phyloP scores from a whole-genome alignment of 192 early-diverging fungal species.

The Rhizophagus prolifer region DNA sequence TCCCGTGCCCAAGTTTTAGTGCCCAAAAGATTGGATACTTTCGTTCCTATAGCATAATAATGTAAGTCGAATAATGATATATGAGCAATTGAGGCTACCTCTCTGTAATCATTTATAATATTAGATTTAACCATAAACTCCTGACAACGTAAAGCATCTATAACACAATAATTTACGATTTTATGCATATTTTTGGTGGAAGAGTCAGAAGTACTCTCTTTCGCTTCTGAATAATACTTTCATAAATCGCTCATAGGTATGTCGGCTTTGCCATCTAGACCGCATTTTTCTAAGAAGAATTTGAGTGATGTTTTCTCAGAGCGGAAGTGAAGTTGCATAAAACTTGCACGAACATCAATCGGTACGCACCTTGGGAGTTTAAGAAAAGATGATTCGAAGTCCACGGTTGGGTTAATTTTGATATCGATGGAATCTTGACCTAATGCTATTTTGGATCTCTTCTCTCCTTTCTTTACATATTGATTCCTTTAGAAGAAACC shows the following conservation, averaged over 20 bases:
- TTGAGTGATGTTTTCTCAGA: slow-evolving; percentile 26
- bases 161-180: too few species aligned
- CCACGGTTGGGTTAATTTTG: not conserved
- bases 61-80: too few species aligned
- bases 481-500: too few species aligned
- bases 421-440: not conserved
- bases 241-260: slow-evolving; percentile 4
- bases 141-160: too few species aligned
- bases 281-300: not conserved
- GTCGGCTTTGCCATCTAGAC: slow-evolving; percentile 4
- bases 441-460: not conserved
- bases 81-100: too few species aligned
- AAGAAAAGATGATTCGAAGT: too few species aligned
- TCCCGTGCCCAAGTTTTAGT: too few species aligned
- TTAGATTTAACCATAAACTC: too few species aligned
- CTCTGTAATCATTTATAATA: too few species aligned
- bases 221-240: slow-evolving; percentile 1
- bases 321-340: not conserved
- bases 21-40: too few species aligned
- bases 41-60: too few species aligned
- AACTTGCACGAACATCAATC: not conserved
- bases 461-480: too few species aligned
- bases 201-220: not conserved
- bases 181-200: not conserved
- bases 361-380: not conserved